Conservation (phyloP, 345 rosid genomes). For the Eucalyptus pauciflora region DNA sequence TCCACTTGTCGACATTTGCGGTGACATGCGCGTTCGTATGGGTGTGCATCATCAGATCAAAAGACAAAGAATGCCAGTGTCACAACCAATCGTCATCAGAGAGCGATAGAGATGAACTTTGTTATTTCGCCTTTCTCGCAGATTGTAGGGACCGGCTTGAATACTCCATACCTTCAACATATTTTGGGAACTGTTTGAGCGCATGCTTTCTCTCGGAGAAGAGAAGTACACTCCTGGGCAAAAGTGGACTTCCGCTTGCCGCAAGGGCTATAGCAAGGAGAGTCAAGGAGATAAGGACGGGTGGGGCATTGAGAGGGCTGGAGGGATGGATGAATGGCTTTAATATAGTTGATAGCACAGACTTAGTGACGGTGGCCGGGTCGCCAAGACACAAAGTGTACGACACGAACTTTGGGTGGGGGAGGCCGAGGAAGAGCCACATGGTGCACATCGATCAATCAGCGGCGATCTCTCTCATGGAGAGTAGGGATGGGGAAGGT, state of each 20-base stretch:
- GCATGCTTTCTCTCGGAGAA: not conserved
- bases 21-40: not conserved
- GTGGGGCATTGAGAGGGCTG: not conserved
- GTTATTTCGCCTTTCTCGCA: not conserved
- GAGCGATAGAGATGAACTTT: not conserved
- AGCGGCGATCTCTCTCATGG: not conserved
- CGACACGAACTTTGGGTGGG: conserved; percentile 29
- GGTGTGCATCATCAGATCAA: not conserved
- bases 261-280: conserved; percentile 14
- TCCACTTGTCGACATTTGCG: not conserved
- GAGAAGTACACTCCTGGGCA: conserved; percentile 1
- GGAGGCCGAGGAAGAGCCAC: conserved; percentile 13
- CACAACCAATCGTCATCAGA: not conserved
- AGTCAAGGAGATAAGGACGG: not conserved
- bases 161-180: not conserved
- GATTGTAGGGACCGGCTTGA: not conserved
- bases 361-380: conserved; percentile 1
- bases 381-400: conserved; percentile 13
- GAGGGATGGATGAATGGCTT: not conserved
- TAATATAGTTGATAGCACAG: not conserved
- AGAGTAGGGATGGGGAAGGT: conserved; percentile 8
- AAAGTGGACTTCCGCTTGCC: conserved; percentile 14
- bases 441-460: conserved; percentile 7
- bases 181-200: conserved; percentile 25
- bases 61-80: not conserved